Percentiles rank a stretch among this genome's conserved stretches.
Evolutionary conservation across 2,329 filamentous ascomycete species (phyloP).

Genomic region (Cercospora citrullina): DNA sequence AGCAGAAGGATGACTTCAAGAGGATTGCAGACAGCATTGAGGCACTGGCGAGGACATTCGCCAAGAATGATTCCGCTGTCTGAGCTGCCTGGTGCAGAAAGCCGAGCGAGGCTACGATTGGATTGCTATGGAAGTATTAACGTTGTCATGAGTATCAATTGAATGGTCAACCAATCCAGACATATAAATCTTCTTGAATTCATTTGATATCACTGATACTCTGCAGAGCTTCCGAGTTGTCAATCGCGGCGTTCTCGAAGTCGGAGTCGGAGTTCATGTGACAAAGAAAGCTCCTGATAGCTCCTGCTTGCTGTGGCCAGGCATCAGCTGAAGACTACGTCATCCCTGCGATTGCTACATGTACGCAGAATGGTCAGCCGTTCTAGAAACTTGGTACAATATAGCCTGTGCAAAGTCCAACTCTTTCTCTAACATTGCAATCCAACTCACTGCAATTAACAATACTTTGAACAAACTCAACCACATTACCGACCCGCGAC

Average conservation of each 20-base stretch:
- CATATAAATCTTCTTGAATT: neutral
- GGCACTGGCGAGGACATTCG: slow-evolving; percentile 44
- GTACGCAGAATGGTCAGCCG: neutral
- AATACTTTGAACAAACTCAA: neutral
- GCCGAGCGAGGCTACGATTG: neutral
- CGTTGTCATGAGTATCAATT: neutral
- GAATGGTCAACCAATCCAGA: neutral
- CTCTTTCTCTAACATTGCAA: neutral
- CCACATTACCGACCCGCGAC: neutral
- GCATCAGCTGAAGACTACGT: slow-evolving; percentile 7
- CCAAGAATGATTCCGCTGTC: slow-evolving; percentile 42
- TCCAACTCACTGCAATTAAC: neutral
- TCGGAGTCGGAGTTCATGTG: neutral
- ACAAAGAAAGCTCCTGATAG: slow-evolving; percentile 2
- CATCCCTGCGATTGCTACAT: slow-evolving; percentile 6
- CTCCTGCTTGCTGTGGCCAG: neutral
- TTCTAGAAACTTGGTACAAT: slow-evolving; percentile 9
- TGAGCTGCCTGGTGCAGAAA: neutral
- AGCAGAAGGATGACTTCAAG: slow-evolving; percentile 49
- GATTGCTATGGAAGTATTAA: slow-evolving; percentile 28
- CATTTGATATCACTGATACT: neutral
- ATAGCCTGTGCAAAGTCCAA: neutral
- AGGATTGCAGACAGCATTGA: slow-evolving; percentile 46
- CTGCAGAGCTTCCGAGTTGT: neutral
- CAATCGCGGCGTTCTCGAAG: neutral